Base-by-base conservation (phyloP, 192 early-diverging fungal genomes). In the Coemansia sp. region DNA sequence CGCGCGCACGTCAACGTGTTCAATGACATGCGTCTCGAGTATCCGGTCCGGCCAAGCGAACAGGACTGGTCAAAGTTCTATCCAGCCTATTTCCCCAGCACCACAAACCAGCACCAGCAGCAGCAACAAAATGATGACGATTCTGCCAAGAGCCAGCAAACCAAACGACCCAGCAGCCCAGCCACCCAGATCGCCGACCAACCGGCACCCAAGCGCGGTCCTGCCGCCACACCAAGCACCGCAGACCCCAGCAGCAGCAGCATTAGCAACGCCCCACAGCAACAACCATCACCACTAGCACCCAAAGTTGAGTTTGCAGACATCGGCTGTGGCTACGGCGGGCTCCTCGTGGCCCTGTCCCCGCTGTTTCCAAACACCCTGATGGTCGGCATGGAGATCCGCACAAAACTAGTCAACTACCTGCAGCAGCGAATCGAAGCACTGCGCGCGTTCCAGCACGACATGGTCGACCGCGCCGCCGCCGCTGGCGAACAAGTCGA, bases 331-430 rank as follows among this genome's bases (percentile, higher is more conserved):
- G 97, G 97, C 59, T 99, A 96, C 77, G 97, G 97, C 52, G 97
- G 97, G 5, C 85, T 98, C 3, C 73, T 97, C 36, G 88, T 92
- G 18, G 91, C 91, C 6, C 82, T 99, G 63, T 88, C 95, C 1
- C 93, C 97, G 4, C 78, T 98, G 21, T 99, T 89, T 71, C 98
- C 98, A 1, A 88, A 90, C 40, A 95, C 87, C 12, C 82, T 99
- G 37, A 97, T 98, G 87, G 72, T 99, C 26, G 98, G 97, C 58
- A 98, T 99, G 97, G 98, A 99, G 84, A 99, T 99, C 72, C 91
- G 98, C 37, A 87, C 88, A 49, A 96, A 98, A 72, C 94, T 99
- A 16, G 88, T 95, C 70, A 91, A 94, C 59, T 99, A 96, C 71
- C 94, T 99, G 6, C 84, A 90, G 68, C 83, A 91, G 71, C 86